phyloP scores from a whole-genome alignment of 73 alveolate genomes.

The Paramecium octaurelia region DNA sequence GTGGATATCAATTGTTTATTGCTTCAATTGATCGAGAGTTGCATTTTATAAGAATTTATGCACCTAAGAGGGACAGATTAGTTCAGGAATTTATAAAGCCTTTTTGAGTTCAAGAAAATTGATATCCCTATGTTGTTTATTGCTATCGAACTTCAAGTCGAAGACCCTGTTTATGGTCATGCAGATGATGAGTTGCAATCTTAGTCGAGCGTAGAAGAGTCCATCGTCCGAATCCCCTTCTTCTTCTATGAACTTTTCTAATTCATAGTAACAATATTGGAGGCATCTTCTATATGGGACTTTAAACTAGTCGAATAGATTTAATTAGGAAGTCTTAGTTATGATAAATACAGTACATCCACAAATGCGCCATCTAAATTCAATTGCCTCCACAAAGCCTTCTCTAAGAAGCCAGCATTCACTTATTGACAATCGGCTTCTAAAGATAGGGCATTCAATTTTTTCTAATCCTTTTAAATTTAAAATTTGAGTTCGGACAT shows the following conservation, averaged over 20 bases:
- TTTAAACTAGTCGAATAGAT: not conserved
- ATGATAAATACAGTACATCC: not conserved
- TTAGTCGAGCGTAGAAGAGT: not conserved
- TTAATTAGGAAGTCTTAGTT: not conserved
- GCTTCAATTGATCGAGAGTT: not conserved
- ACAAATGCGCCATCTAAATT: not conserved
- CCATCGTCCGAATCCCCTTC: not conserved
- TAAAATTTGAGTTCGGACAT: not conserved
- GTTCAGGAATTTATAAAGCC: not conserved
- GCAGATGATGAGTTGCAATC: not conserved
- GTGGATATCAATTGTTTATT: not conserved
- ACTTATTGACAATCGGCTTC: not conserved
- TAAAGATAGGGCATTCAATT: not conserved
- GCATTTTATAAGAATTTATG: not conserved
- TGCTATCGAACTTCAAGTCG: not conserved
- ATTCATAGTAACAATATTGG: not conserved
- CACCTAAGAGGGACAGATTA: not conserved
- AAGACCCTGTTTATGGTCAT: not conserved
- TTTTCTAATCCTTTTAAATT: not conserved
- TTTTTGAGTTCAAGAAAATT: not conserved
- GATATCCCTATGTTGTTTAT: not conserved
- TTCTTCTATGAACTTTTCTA: not conserved
- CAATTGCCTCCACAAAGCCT: not conserved
- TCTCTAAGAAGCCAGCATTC: not conserved
- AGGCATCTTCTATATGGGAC: constrained; percentile 3